These are phyloP conservation scores for Neurospora sp. DNA, from an alignment of 495 filamentous ascomycete genomes.

Conservation along the genomic window DNA sequence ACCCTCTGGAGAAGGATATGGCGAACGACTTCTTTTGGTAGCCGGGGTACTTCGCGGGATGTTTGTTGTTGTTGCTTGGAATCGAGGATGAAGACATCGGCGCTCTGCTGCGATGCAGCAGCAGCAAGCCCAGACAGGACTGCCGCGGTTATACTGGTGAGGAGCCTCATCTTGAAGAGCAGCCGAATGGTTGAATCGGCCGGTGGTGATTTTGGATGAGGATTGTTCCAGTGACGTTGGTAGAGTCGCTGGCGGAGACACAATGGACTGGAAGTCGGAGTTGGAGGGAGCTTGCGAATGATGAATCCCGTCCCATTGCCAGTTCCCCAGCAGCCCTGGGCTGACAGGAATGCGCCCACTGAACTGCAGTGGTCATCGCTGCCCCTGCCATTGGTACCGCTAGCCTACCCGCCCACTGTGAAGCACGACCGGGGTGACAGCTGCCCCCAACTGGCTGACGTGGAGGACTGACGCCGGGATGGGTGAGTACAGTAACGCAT, in stretches of 20 bases:
- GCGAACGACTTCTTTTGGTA: conserved; percentile 27
- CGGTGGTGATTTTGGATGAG: neutral
- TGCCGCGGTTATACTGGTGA: conserved; percentile 14
- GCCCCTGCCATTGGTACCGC: neutral
- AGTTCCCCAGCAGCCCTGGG: neutral
- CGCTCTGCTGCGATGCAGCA: conserved; percentile 13
- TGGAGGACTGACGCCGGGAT: neutral
- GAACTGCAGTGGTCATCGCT: neutral
- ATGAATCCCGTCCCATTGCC: neutral
- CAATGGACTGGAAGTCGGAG: neutral
- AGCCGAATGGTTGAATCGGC: neutral
- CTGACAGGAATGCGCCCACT: neutral
- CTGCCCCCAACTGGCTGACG: neutral
- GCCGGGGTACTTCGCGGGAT: conserved; percentile 8
- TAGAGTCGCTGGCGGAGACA: neutral
- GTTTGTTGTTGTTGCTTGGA: conserved; percentile 8
- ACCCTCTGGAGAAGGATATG: conserved; percentile 27
- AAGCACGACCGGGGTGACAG: neutral
- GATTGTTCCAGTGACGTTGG: neutral
- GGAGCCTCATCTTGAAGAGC: conserved; percentile 19
- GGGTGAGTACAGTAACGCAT: neutral
- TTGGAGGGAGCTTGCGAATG: neutral
- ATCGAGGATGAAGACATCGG: conserved; percentile 22
- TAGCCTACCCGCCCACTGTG: neutral
- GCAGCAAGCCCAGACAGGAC: conserved; percentile 20